A percentile compares a stretch with the other conserved stretches of the same genome.
Conservation (phyloP, 2,329 filamentous ascomycete species). For the Paraphaeosphaeria sporulosa region DNA sequence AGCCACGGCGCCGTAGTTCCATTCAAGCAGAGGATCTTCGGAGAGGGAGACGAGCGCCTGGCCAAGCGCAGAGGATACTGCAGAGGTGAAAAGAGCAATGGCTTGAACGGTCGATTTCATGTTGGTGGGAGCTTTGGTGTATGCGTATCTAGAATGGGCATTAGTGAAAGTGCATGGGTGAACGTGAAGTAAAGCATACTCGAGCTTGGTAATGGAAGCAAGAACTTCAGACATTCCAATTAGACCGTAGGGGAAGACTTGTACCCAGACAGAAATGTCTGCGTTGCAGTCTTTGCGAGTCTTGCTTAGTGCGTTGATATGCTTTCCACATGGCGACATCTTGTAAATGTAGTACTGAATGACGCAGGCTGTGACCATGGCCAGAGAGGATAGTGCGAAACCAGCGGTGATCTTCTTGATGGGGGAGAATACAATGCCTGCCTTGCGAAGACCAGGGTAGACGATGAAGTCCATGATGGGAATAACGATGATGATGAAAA, state of each 20-base stretch:
- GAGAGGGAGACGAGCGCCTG: slow-evolving; percentile 42
- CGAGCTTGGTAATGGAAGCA: slow-evolving; percentile 73
- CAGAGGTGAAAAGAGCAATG: slow-evolving; percentile 46
- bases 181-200: slow-evolving; percentile 65
- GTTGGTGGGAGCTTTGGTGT: slow-evolving; percentile 62
- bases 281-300: slow-evolving; percentile 53
- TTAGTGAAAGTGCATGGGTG: slow-evolving; percentile 46
- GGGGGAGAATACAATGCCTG: slow-evolving; percentile 72
- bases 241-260: slow-evolving; percentile 62
- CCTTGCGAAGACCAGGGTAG: slow-evolving; percentile 73
- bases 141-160: slow-evolving; percentile 26
- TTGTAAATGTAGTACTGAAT: slow-evolving; percentile 63
- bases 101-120: slow-evolving; percentile 59
- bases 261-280: slow-evolving; percentile 63
- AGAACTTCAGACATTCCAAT: slow-evolving; percentile 68
- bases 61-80: slow-evolving; percentile 40
- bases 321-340: slow-evolving; percentile 35
- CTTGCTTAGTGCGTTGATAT: slow-evolving; percentile 38
- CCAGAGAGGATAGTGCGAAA: slow-evolving; percentile 69
- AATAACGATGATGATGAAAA: slow-evolving; percentile 74
- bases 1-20: slow-evolving; percentile 41
- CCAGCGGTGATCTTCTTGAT: slow-evolving; percentile 79
- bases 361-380: slow-evolving; percentile 66
- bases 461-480: slow-evolving; percentile 68
- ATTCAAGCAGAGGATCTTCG: slow-evolving; percentile 43